Conservation (phyloP, 352 stramenopile genomes). For the Pythium pyrilobum region DNA sequence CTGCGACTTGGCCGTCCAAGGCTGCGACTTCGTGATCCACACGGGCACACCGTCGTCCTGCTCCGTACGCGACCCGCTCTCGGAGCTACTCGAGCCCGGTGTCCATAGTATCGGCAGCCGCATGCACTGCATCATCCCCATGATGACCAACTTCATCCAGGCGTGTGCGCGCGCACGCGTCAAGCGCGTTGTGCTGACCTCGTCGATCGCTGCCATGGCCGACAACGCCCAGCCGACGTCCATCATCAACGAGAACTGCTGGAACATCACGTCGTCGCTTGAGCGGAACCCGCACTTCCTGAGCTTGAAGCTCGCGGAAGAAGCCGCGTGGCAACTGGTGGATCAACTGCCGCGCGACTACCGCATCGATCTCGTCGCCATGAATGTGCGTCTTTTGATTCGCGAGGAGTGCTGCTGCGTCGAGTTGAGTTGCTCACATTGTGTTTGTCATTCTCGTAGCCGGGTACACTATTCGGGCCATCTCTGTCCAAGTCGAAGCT, state of each 20-base stretch:
- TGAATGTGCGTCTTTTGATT: slow-evolving; percentile 66
- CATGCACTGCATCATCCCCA: slow-evolving; percentile 89
- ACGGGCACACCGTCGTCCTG: slow-evolving; percentile 83
- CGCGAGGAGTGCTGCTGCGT: too few species aligned
- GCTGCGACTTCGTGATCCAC: slow-evolving; percentile 88
- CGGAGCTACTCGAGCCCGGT: slow-evolving; percentile 76
- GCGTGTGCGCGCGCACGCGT: slow-evolving; percentile 72
- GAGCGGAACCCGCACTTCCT: slow-evolving; percentile 87
- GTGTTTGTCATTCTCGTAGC: slow-evolving; percentile 22
- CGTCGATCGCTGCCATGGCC: slow-evolving; percentile 81
- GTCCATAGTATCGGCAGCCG: slow-evolving; percentile 87
- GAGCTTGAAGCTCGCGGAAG: slow-evolving; percentile 82
- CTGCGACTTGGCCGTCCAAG: slow-evolving; percentile 85
- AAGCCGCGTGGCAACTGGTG: slow-evolving; percentile 84
- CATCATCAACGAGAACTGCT: slow-evolving; percentile 81
- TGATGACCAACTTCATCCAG: slow-evolving; percentile 91
- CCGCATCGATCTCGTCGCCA: slow-evolving; percentile 82
- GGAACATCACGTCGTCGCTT: slow-evolving; percentile 80
- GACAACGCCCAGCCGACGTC: slow-evolving; percentile 70
- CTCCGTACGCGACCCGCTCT: slow-evolving; percentile 80
- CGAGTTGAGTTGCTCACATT: not conserved
- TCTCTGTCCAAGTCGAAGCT: slow-evolving; percentile 82
- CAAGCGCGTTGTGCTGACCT: slow-evolving; percentile 83
- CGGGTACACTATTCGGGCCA: slow-evolving; percentile 77
- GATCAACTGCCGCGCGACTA: slow-evolving; percentile 78